phyloP scores from a whole-genome alignment of 2,329 filamentous ascomycete genomes.

The Alternaria brassicae region DNA sequence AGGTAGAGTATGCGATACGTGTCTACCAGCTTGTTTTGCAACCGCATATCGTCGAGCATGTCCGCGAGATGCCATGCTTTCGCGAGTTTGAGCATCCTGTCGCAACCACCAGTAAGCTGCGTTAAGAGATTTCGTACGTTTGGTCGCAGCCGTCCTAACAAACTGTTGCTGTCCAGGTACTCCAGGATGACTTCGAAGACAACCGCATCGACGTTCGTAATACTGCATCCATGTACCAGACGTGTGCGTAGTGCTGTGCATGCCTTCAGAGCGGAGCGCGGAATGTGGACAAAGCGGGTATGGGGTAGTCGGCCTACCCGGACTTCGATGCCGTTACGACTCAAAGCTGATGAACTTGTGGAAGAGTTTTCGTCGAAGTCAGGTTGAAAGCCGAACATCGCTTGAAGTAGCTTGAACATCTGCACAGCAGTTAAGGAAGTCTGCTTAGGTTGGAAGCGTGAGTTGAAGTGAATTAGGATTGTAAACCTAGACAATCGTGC shows the following conservation, averaged over 20 bases:
- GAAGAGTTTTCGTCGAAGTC: background rate
- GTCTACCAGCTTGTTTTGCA: constrained; percentile 24
- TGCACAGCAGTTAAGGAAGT: background rate
- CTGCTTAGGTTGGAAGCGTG: background rate
- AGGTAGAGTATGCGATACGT: constrained; percentile 17
- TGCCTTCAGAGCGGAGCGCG: background rate
- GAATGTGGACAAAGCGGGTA: background rate
- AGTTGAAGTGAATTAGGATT: background rate
- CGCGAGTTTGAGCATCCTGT: constrained; percentile 19
- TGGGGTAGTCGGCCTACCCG: constrained; percentile 11
- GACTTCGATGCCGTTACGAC: background rate
- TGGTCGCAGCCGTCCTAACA: constrained; percentile 2
- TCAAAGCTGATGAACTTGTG: background rate
- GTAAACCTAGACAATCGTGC: background rate
- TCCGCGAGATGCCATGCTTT: constrained; percentile 24
- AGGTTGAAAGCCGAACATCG: background rate
- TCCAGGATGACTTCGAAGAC: constrained; percentile 14
- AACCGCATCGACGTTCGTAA: constrained; percentile 9
- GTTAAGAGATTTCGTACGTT: constrained; percentile 1
- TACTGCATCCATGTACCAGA: constrained; percentile 4
- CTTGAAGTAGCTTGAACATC: background rate
- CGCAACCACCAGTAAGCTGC: constrained; percentile 6
- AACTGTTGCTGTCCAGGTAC: background rate
- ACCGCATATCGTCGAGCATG: constrained; percentile 12
- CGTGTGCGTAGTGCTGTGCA: background rate